phyloP scores from a whole-genome alignment of 371 early-diverging fungal genomes.

The Cokeromyces recurvatus region DNA sequence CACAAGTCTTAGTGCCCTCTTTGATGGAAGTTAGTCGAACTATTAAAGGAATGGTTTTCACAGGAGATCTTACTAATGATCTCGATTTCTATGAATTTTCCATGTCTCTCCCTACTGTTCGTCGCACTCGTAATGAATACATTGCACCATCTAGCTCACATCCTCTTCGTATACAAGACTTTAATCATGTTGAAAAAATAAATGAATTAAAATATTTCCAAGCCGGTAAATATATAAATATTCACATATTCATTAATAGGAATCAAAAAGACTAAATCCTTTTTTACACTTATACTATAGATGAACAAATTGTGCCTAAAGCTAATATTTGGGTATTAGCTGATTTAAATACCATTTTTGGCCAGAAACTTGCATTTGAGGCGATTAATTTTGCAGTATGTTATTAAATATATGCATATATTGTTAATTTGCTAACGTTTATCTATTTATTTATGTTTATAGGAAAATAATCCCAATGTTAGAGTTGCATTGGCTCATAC shows the following conservation, averaged over 20 bases:
- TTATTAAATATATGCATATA: neutral
- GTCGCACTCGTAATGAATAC: constrained; percentile 57
- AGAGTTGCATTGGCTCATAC: constrained; percentile 52
- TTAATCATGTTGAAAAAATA: constrained; percentile 4
- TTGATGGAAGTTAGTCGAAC: constrained; percentile 29
- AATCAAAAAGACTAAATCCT: neutral
- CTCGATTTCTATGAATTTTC: constrained; percentile 64
- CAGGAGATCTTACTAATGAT: constrained; percentile 45
- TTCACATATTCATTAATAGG: neutral
- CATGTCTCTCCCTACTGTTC: constrained; percentile 54
- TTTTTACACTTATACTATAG: neutral
- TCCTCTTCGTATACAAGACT: constrained; percentile 40
- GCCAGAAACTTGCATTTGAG: constrained; percentile 44
- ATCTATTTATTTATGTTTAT: neutral
- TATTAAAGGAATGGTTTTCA: constrained; percentile 23
- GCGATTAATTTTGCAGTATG: constrained; percentile 43
- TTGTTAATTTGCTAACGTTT: neutral
- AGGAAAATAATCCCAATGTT: constrained; percentile 24
- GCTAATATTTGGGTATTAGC: constrained; percentile 49
- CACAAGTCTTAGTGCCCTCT: constrained; percentile 25
- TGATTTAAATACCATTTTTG: constrained; percentile 50
- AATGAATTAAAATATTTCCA: constrained; percentile 14
- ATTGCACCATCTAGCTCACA: constrained; percentile 55
- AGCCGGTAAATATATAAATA: constrained; percentile 4
- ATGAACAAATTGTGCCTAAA: constrained; percentile 10